phyloP scores from a whole-genome alignment of 2,329 filamentous ascomycete species.

The Monosporascus sp. region DNA sequence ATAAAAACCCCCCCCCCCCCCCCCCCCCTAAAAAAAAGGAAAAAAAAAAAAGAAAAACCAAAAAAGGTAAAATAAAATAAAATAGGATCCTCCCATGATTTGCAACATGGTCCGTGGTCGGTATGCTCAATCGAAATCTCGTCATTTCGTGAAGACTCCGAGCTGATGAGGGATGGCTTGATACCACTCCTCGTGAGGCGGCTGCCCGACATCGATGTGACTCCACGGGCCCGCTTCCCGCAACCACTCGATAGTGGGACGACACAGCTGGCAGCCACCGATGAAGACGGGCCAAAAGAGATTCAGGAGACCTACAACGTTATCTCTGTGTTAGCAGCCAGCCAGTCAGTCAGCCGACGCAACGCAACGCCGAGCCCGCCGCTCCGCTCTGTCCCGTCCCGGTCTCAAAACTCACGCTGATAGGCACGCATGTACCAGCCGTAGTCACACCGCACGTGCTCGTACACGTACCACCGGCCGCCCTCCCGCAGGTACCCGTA shows the following conservation, averaged over 20 bases:
- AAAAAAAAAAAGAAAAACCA: too few relatives aligned
- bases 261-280: conserved; percentile 46
- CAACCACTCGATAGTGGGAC: conserved; percentile 42
- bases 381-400: too few relatives aligned
- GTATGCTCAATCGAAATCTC: too few relatives aligned
- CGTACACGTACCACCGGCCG: conserved; percentile 57
- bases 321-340: background rate
- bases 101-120: too few relatives aligned
- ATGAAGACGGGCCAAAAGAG: conserved; percentile 47
- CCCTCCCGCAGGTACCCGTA: conserved; percentile 56
- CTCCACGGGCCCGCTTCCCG: conserved; percentile 45
- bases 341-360: background rate
- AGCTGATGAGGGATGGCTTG: conserved; percentile 42
- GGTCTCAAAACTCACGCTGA: conserved; percentile 39
- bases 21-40: too few relatives aligned
- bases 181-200: conserved; percentile 35
- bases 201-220: conserved; percentile 40
- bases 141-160: conserved; percentile 47
- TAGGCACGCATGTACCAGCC: conserved; percentile 38
- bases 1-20: too few relatives aligned
- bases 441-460: conserved; percentile 46
- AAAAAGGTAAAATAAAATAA: too few relatives aligned
- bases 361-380: too few relatives aligned
- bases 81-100: too few relatives aligned
- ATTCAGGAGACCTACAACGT: conserved; percentile 39